A percentile compares a stretch with the other conserved stretches of the same genome.
These are phyloP conservation scores for Neopestalotiopsis clavispora DNA, from an alignment of 2,329 filamentous ascomycete species.

Conservation along the genomic window DNA sequence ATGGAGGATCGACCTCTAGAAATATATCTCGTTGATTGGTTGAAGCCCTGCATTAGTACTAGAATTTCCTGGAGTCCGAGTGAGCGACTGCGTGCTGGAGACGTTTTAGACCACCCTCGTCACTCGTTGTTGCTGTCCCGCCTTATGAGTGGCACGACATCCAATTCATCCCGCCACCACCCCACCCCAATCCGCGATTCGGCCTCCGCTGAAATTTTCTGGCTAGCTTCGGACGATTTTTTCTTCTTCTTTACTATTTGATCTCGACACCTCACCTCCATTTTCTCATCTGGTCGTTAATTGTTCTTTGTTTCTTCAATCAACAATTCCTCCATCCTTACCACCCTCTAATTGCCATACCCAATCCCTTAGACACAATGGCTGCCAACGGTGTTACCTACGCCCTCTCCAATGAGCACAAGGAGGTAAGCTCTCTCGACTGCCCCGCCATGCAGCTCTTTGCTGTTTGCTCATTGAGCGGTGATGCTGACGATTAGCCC, in stretches of 20 bases:
- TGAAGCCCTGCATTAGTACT: not conserved
- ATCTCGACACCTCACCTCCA: not conserved
- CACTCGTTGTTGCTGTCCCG: not conserved
- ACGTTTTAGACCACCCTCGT: not conserved
- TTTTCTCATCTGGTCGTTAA: not conserved
- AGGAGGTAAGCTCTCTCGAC: conserved; percentile 32
- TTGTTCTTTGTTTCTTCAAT: not conserved
- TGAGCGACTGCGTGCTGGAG: not conserved
- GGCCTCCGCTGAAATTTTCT: conserved; percentile 6
- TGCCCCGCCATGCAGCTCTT: conserved; percentile 4
- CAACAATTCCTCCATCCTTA: not conserved
- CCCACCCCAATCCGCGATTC: conserved; percentile 3
- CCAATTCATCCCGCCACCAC: not conserved
- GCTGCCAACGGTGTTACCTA: conserved; percentile 35
- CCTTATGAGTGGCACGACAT: conserved; percentile 1
- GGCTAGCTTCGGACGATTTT: conserved; percentile 13
- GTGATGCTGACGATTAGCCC: conserved; percentile 35
- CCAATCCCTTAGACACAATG: conserved; percentile 30
- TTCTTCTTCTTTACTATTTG: not conserved
- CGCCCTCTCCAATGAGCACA: conserved; percentile 41
- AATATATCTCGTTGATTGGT: not conserved
- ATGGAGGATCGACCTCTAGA: not conserved
- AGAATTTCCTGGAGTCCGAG: not conserved
- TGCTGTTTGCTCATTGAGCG: conserved; percentile 34
- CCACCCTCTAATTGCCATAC: not conserved